A percentile compares a stretch with the other conserved stretches of the same genome.
Conservation (phyloP, 2,329 filamentous ascomycete species). For the Monilinia polystroma region DNA sequence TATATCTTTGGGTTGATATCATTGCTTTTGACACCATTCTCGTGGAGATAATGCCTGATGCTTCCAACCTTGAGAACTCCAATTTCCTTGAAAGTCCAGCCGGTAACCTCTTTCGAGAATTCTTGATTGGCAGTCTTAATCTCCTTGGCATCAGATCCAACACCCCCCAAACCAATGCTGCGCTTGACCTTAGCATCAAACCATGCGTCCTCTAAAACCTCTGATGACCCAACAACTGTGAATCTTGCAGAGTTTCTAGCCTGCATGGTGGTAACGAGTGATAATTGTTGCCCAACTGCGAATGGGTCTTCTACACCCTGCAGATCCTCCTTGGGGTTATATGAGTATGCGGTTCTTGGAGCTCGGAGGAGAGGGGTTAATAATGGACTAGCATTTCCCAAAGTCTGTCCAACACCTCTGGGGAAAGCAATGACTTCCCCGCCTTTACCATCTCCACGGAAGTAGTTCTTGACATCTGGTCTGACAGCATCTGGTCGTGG, state of each 20-base stretch:
- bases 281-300: slow-evolving; percentile 78
- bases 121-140: slow-evolving; percentile 73
- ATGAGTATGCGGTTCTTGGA: slow-evolving; percentile 83
- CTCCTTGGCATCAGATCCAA: slow-evolving; percentile 50
- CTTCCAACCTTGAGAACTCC: slow-evolving; percentile 83
- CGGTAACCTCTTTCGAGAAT: slow-evolving; percentile 81
- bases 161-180: slow-evolving; percentile 43
- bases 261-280: slow-evolving; percentile 82
- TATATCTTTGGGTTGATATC: slow-evolving; percentile 81
- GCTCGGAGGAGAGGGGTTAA: slow-evolving; percentile 80
- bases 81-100: slow-evolving; percentile 94
- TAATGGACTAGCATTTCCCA: slow-evolving; percentile 73
- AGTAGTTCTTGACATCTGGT: slow-evolving; percentile 73
- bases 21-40: slow-evolving; percentile 51
- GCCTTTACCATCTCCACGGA: slow-evolving; percentile 57
- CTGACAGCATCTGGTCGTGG: slow-evolving; percentile 65
- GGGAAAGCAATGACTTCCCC: slow-evolving; percentile 73
- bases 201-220: slow-evolving; percentile 87
- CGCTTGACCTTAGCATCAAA: slow-evolving; percentile 74
- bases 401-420: slow-evolving; percentile 72
- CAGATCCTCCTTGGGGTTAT: slow-evolving; percentile 85
- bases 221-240: slow-evolving; percentile 78
- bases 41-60: slow-evolving; percentile 73
- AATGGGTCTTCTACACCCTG: slow-evolving; percentile 77
- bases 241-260: slow-evolving; percentile 91